Percentiles rank a stretch among this genome's conserved stretches.
These are phyloP conservation scores for Staphylotrichum tortipilum DNA, from an alignment of 495 filamentous ascomycete genomes.

Conservation along the genomic window DNA sequence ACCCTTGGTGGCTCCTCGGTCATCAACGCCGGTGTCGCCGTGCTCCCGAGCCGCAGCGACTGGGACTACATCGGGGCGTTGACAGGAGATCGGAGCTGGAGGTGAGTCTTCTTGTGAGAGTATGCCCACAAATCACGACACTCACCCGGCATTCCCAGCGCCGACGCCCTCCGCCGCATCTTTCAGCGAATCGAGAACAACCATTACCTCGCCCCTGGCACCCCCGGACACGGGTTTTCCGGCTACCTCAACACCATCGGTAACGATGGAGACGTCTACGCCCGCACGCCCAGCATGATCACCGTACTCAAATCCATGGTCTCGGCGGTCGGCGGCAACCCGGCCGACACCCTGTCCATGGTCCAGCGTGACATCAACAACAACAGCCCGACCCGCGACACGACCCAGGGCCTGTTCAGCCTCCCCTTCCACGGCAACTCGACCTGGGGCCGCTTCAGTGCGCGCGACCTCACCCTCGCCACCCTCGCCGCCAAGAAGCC, in stretches of 20 bases:
- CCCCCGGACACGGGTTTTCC: conserved; percentile 44
- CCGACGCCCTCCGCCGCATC: conserved; percentile 36
- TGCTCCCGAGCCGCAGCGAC: conserved; percentile 33
- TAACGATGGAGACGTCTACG: conserved; percentile 31
- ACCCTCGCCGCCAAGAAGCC: conserved; percentile 40
- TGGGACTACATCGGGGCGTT: conserved; percentile 40
- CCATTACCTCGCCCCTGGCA: conserved; percentile 38
- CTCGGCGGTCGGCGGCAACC: conserved; percentile 13
- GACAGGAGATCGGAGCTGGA: conserved; percentile 40
- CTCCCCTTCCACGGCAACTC: conserved; percentile 29
- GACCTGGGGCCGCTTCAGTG: conserved; percentile 24
- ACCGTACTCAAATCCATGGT: conserved; percentile 27
- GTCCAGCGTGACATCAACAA: conserved; percentile 42
- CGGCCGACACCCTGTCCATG: conserved; percentile 11
- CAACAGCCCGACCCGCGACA: conserved; percentile 21
- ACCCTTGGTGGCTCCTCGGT: conserved; percentile 39
- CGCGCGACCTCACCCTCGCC: conserved; percentile 37
- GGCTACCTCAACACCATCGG: conserved; percentile 43
- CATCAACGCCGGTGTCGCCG: conserved; percentile 35
- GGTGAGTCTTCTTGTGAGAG: background rate
- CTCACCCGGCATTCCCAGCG: conserved; percentile 6
- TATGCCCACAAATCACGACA: background rate
- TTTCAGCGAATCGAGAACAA: conserved; percentile 45
- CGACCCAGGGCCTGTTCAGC: conserved; percentile 27
- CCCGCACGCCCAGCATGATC: conserved; percentile 26